Evolutionary conservation across 1,284 basidiomycete species (phyloP).

Genomic region (Puccinia coronata): DNA sequence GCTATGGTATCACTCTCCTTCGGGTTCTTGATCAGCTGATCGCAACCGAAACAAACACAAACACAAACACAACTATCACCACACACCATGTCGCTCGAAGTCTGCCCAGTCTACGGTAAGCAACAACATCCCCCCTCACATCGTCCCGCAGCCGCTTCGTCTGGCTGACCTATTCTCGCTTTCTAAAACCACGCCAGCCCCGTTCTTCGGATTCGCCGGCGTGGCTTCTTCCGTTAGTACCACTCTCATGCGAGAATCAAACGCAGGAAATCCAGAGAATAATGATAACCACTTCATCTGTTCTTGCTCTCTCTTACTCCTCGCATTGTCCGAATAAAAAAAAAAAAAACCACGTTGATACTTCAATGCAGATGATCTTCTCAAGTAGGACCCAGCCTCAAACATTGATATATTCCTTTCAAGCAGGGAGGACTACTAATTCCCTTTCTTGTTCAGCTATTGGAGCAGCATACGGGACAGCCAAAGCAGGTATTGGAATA

Average conservation of each 20-base stretch:
- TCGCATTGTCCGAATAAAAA: no score
- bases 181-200: slow-evolving; percentile 15
- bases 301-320: no score
- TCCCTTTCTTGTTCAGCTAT: slow-evolving; percentile 62
- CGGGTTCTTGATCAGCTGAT: no score
- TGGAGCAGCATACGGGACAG: slow-evolving; percentile 94
- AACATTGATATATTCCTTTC: neutral
- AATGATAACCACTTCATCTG: no score
- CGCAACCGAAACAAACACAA: no score
- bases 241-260: neutral
- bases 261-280: neutral
- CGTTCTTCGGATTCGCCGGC: slow-evolving; percentile 49
- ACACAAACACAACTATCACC: neutral
- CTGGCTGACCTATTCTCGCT: neutral
- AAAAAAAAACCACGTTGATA: no score
- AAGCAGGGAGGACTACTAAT: neutral
- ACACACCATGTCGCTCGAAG: slow-evolving; percentile 14
- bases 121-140: neutral
- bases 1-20: neutral
- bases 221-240: slow-evolving; percentile 48
- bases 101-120: slow-evolving; percentile 32
- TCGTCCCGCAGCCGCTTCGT: neutral
- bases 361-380: slow-evolving; percentile 49
- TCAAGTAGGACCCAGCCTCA: slow-evolving; percentile 30
- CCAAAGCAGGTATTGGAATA: slow-evolving; percentile 97